Conservation (phyloP, 208 protist species). For the Endotrypanum monterogeii region DNA sequence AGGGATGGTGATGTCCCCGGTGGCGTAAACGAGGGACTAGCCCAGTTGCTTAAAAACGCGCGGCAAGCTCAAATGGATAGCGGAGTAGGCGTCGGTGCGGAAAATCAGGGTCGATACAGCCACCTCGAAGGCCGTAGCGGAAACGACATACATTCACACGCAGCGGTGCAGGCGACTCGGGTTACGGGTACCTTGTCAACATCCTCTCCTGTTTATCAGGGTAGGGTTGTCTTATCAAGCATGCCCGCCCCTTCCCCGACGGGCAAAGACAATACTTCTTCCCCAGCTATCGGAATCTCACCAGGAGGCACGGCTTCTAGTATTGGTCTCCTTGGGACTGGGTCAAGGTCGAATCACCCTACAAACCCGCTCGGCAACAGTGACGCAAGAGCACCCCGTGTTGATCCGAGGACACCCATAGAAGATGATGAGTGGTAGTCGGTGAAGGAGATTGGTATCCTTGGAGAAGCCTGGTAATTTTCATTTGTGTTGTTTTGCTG, state of each 20-base stretch:
- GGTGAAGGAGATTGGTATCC: neutral
- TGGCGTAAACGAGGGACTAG: conserved; percentile 46
- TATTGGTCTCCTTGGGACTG: neutral
- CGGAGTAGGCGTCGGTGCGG: neutral
- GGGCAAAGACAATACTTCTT: neutral
- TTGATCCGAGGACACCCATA: conserved; percentile 12
- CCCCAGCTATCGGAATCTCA: neutral
- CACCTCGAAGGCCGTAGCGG: conserved; percentile 31
- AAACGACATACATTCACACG: neutral
- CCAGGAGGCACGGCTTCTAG: neutral
- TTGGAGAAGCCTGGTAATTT: neutral
- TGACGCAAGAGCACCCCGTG: neutral
- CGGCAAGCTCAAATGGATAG: conserved; percentile 34
- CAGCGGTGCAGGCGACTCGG: neutral
- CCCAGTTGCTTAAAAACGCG: conserved; percentile 41
- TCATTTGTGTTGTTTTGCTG: neutral
- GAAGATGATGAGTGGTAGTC: conserved; percentile 50
- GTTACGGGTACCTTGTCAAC: neutral
- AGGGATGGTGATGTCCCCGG: neutral
- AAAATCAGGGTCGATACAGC: conserved; percentile 17
- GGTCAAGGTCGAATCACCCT: neutral
- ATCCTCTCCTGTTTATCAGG: conserved; percentile 16
- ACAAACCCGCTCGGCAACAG: conserved; percentile 12
- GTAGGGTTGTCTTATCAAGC: conserved; percentile 6
- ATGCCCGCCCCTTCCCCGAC: neutral